Conservation (phyloP, 176 grass and related monocot species). For the Carex littledalei region DNA sequence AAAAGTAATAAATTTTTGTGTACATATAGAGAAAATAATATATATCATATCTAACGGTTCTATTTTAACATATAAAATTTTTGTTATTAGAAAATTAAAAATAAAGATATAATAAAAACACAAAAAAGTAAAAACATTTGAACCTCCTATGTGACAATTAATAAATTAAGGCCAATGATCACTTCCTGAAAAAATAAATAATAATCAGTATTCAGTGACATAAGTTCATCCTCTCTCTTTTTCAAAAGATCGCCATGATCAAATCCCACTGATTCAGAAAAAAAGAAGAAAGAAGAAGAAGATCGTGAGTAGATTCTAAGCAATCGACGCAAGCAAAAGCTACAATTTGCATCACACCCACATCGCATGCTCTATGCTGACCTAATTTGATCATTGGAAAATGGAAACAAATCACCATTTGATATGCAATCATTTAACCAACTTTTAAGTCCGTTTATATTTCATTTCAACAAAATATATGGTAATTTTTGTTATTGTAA, state of each 20-base stretch:
- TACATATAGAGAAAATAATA: too few relatives aligned
- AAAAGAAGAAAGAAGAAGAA: not conserved
- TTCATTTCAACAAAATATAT: not conserved
- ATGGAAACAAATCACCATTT: not conserved
- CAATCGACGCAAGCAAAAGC: slow-evolving; percentile 14
- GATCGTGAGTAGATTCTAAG: slow-evolving; percentile 22
- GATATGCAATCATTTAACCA: not conserved
- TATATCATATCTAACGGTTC: too few relatives aligned
- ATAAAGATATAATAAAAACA: too few relatives aligned
- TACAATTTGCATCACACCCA: not conserved
- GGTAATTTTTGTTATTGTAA: not conserved
- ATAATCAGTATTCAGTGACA: not conserved
- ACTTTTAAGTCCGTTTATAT: not conserved
- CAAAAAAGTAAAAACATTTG: too few relatives aligned
- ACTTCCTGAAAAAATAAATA: not conserved
- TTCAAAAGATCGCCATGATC: slow-evolving; percentile 9
- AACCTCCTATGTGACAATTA: not conserved
- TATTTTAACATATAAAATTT: too few relatives aligned
- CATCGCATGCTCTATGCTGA: not conserved
- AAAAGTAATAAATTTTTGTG: too few relatives aligned
- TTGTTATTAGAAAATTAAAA: too few relatives aligned
- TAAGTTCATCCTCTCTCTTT: not conserved
- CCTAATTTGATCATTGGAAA: not conserved
- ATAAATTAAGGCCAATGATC: not conserved
- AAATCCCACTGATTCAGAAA: slow-evolving; percentile 11